These are phyloP conservation scores for Starmerella sirachaensis DNA, from an alignment of 805 yeast species.

Conservation along the genomic window DNA sequence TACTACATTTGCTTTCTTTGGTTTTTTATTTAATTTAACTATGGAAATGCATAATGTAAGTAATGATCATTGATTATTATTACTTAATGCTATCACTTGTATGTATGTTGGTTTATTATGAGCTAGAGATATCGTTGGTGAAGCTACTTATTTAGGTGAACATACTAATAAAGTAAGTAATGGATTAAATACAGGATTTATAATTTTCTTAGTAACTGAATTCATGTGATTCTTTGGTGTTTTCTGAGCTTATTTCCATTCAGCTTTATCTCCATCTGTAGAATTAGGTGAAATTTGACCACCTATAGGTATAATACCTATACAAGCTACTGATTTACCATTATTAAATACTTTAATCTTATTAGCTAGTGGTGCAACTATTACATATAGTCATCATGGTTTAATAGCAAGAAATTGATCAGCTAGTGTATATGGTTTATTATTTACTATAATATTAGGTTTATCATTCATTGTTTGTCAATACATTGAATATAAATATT, in stretches of 20 bases:
- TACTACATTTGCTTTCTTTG: background rate
- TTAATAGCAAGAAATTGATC: background rate
- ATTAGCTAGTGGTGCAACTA: background rate
- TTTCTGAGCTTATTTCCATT: slow-evolving; percentile 1
- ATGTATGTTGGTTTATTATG: background rate
- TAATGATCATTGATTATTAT: background rate
- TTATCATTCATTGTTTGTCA: background rate
- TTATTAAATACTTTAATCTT: background rate
- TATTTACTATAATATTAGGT: background rate
- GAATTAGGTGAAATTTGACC: slow-evolving; percentile 1
- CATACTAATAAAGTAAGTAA: background rate
- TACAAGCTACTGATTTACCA: background rate
- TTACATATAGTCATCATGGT: slow-evolving; percentile 1
- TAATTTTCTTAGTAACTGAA: background rate
- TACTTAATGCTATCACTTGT: background rate
- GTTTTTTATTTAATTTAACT: background rate
- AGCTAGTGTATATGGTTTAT: background rate
- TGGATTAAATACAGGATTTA: background rate
- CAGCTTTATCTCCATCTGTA: background rate
- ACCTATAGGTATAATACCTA: background rate
- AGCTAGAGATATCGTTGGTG: background rate
- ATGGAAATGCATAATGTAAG: background rate
- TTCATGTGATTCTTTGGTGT: background rate
- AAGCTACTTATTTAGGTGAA: slow-evolving; percentile 1
- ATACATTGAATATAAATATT: background rate